Evolutionary conservation across 495 filamentous ascomycete genomes (phyloP).

Genomic region (Penicillium turbatum): DNA sequence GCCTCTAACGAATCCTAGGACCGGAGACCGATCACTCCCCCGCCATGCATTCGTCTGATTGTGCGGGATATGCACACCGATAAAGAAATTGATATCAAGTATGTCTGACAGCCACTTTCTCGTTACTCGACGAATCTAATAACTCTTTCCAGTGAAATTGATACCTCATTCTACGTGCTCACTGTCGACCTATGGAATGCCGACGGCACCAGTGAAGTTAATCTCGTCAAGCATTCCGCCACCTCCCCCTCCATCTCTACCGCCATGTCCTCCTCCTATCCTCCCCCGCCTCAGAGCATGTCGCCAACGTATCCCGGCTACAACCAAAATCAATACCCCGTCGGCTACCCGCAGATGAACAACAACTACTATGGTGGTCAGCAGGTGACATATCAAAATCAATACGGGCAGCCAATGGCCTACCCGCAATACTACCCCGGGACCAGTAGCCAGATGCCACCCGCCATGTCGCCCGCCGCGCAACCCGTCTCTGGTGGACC

Average conservation of each 20-base stretch:
- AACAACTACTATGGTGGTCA: constrained; percentile 41
- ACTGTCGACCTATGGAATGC: constrained; percentile 90
- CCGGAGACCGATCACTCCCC: constrained; percentile 91
- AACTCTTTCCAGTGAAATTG: constrained; percentile 54
- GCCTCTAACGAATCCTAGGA: constrained; percentile 53
- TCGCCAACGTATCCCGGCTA: constrained; percentile 37
- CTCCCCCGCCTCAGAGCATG: constrained; percentile 50
- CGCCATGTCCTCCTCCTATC: constrained; percentile 73
- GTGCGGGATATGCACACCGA: constrained; percentile 74
- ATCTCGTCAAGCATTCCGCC: constrained; percentile 84
- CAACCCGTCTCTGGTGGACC: constrained; percentile 48
- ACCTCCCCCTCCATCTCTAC: constrained; percentile 86
- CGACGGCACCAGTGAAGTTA: constrained; percentile 82
- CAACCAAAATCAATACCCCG: constrained; percentile 37
- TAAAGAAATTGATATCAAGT: constrained; percentile 89
- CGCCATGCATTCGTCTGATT: constrained; percentile 83
- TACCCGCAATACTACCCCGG: constrained; percentile 39
- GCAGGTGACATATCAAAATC: constrained; percentile 38
- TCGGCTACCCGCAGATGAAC: constrained; percentile 38
- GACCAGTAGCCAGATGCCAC: constrained; percentile 26
- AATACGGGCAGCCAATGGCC: constrained; percentile 43
- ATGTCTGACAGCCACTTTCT: constrained; percentile 23
- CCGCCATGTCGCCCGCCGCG: constrained; percentile 35
- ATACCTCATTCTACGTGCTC: constrained; percentile 86
- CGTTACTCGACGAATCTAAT: not conserved